A percentile compares a stretch with the other conserved stretches of the same genome.
phyloP scores from a whole-genome alignment of 2,329 filamentous ascomycete genomes.

The Annulohypoxylon truncatum region DNA sequence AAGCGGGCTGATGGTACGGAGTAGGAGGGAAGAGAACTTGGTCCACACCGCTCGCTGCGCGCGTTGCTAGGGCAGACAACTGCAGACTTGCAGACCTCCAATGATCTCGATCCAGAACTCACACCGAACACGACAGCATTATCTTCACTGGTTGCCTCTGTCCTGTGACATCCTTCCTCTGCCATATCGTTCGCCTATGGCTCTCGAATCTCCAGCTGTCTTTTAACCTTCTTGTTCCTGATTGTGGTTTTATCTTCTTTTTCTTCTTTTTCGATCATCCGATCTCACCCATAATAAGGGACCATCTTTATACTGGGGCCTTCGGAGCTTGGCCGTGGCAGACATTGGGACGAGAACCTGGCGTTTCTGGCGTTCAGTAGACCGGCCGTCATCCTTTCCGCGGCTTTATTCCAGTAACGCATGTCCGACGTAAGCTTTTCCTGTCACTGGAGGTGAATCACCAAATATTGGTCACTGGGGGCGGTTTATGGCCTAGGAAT shows the following conservation, averaged over 20 bases:
- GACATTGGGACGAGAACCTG: constrained; percentile 10
- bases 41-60: constrained; percentile 35
- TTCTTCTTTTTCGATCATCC: background rate
- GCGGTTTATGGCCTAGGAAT: constrained; percentile 6
- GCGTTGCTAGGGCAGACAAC: constrained; percentile 22
- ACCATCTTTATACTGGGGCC: constrained; percentile 20
- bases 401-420: constrained; percentile 7
- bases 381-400: constrained; percentile 13
- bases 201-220: constrained; percentile 3
- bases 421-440: constrained; percentile 8
- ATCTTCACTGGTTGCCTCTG: constrained; percentile 30
- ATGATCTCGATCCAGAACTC: constrained; percentile 35
- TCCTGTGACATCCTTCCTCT: constrained; percentile 16
- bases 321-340: constrained; percentile 15
- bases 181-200: constrained; percentile 10
- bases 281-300: constrained; percentile 14
- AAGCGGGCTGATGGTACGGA: background rate
- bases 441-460: constrained; percentile 3
- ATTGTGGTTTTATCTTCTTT: background rate
- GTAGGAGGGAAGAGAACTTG: constrained; percentile 1
- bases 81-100: constrained; percentile 32
- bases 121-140: constrained; percentile 44
- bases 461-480: constrained; percentile 10
- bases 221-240: constrained; percentile 10
- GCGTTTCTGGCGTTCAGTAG: constrained; percentile 16